A percentile compares a stretch with the other conserved stretches of the same genome.
Conservation (phyloP, 2,329 filamentous ascomycete species). For the Fusarium marasasianum region DNA sequence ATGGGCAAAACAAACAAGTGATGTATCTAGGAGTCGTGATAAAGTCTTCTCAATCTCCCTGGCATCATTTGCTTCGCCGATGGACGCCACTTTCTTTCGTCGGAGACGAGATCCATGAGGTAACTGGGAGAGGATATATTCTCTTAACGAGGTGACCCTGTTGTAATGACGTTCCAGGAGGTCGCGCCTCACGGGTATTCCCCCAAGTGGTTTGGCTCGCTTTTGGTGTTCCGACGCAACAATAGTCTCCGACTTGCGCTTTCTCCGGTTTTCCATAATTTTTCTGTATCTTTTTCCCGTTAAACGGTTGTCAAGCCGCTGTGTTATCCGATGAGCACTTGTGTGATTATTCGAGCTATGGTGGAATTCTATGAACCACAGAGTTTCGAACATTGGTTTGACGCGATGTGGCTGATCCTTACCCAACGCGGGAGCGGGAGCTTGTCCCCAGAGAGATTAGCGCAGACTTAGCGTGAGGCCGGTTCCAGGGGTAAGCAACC, state of each 20-base stretch:
- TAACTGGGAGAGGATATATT: constrained; percentile 74
- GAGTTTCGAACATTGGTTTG: background rate
- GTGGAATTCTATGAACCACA: constrained; percentile 4
- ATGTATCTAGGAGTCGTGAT: constrained; percentile 71
- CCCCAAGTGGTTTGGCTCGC: constrained; percentile 1
- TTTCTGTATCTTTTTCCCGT: background rate
- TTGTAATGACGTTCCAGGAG: constrained; percentile 76
- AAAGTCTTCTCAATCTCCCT: constrained; percentile 55
- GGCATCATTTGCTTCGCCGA: constrained; percentile 49
- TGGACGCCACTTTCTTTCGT: constrained; percentile 62
- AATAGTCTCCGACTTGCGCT: constrained; percentile 40
- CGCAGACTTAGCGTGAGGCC: background rate
- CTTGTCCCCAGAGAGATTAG: constrained; percentile 1
- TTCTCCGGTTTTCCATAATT: constrained; percentile 41
- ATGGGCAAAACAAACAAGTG: constrained; percentile 68
- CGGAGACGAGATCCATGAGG: constrained; percentile 72
- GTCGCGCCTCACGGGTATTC: constrained; percentile 59
- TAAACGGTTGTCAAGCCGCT: background rate
- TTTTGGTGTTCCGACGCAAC: constrained; percentile 40
- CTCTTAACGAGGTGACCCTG: constrained; percentile 71
- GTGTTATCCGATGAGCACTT: constrained; percentile 5
- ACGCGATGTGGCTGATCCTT: constrained; percentile 20
- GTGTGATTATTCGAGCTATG: background rate
- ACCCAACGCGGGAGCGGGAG: background rate
- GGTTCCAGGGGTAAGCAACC: constrained; percentile 20